Conservation (phyloP, 805 yeast species). For the Starmerella gropengiesseri region DNA sequence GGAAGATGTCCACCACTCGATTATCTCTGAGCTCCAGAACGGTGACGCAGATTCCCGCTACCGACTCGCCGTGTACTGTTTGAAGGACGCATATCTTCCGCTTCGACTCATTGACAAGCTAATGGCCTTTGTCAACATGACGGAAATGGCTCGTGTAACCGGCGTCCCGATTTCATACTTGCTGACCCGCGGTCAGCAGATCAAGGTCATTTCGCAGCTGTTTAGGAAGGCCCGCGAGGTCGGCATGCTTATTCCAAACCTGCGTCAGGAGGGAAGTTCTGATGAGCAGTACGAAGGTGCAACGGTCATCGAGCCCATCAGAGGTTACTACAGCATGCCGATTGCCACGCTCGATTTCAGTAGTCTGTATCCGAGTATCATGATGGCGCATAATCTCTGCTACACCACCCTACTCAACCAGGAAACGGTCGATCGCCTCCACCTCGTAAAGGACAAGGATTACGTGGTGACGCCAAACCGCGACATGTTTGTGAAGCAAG, state of each 20-base stretch:
- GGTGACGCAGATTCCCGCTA: constrained; percentile 88
- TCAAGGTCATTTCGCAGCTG: constrained; percentile 89
- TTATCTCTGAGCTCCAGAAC: constrained; percentile 86
- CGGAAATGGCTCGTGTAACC: constrained; percentile 99
- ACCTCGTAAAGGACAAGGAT: constrained; percentile 58
- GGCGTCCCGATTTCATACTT: constrained; percentile 94
- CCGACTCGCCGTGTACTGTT: constrained; percentile 90
- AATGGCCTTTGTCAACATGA: constrained; percentile 93
- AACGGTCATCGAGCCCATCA: constrained; percentile 89
- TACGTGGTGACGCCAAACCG: constrained; percentile 85
- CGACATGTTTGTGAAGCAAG: constrained; percentile 70
- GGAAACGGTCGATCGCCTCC: constrained; percentile 48
- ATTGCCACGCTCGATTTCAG: constrained; percentile 97
- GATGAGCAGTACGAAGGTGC: constrained; percentile 98
- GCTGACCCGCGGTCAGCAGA: constrained; percentile 89
- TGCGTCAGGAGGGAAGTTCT: constrained; percentile 63
- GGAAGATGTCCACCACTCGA: constrained; percentile 96
- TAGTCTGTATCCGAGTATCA: constrained; percentile 91
- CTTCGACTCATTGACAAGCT: constrained; percentile 76
- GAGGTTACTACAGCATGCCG: constrained; percentile 95
- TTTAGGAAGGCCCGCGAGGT: constrained; percentile 84
- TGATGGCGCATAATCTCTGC: constrained; percentile 98
- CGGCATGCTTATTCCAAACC: constrained; percentile 81
- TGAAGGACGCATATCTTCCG: constrained; percentile 92
- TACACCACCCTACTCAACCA: constrained; percentile 77